phyloP scores from a whole-genome alignment of 106 monocot genomes.

The Acorus gramineus region DNA sequence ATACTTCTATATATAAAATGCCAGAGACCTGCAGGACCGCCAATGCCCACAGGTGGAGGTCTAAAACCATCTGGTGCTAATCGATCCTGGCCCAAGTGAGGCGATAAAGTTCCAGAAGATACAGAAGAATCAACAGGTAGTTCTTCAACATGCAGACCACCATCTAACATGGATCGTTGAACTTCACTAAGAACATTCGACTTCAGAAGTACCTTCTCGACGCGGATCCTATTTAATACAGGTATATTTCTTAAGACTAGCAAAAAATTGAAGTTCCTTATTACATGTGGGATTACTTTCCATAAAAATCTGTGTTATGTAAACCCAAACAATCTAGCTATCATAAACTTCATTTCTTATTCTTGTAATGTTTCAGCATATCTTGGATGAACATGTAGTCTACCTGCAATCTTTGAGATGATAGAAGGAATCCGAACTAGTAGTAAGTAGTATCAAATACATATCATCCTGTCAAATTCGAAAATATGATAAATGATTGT shows the following conservation, averaged over 20 bases:
- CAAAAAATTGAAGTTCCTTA: no score
- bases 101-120: conserved; percentile 32
- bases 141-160: conserved; percentile 77
- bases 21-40: conserved; percentile 88
- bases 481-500: not conserved
- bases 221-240: conserved; percentile 38
- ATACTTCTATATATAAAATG: conserved; percentile 92
- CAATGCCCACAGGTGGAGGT: conserved; percentile 23
- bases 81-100: conserved; percentile 20
- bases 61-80: conserved; percentile 7
- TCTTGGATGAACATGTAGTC: not conserved
- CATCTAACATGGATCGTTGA: conserved; percentile 70
- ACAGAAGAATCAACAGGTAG: conserved; percentile 58
- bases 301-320: no score
- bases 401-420: conserved; percentile 99
- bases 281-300: no score
- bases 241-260: no score
- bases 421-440: conserved; percentile 76
- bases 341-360: no score
- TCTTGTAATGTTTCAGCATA: no score
- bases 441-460: conserved; percentile 77
- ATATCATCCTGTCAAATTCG: conserved; percentile 62
- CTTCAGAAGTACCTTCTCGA: conserved; percentile 69
- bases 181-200: conserved; percentile 88
- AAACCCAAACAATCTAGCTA: no score